phyloP scores from a whole-genome alignment of 2,329 filamentous ascomycete species.

The Bipolaris bicolor region DNA sequence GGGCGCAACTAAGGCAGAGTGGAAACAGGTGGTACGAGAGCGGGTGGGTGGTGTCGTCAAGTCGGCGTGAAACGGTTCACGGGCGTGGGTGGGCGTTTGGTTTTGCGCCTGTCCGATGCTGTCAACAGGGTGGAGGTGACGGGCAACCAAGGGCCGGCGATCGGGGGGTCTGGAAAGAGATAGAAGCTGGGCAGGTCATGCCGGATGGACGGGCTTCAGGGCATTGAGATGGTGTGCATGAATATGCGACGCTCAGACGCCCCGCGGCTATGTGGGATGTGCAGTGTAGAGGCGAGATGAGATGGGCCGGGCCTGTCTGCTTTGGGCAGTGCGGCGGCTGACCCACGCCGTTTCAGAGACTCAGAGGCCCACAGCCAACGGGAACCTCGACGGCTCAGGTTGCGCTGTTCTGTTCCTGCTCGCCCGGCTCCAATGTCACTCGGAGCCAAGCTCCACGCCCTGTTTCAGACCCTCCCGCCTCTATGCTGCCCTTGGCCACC shows the following conservation, averaged over 20 bases:
- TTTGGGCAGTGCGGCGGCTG: constrained; percentile 16
- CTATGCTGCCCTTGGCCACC: constrained; percentile 44
- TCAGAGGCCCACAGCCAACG: constrained; percentile 27
- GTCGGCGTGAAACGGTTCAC: too few species aligned
- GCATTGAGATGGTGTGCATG: neutral
- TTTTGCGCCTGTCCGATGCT: too few species aligned
- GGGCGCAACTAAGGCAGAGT: too few species aligned
- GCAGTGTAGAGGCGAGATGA: neutral
- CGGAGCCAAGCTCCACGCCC: constrained; percentile 32
- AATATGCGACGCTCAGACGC: constrained; percentile 8
- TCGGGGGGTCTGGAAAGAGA: too few species aligned
- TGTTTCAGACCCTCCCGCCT: constrained; percentile 45
- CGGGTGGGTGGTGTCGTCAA: too few species aligned
- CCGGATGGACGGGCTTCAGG: neutral
- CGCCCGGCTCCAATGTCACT: constrained; percentile 27
- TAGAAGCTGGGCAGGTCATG: neutral
- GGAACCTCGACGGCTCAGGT: constrained; percentile 11
- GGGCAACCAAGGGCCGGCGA: too few species aligned
- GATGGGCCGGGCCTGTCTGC: neutral
- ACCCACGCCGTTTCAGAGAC: constrained; percentile 25
- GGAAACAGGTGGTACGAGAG: too few species aligned
- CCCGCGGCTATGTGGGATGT: too few species aligned
- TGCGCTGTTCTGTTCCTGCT: constrained; percentile 20
- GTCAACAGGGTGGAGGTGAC: too few species aligned
- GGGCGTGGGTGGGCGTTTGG: too few species aligned